Evolutionary conservation across 78 protist species (phyloP), one percentile per base, ranked within the genome.

Genomic region (Bodo saltans): DNA sequence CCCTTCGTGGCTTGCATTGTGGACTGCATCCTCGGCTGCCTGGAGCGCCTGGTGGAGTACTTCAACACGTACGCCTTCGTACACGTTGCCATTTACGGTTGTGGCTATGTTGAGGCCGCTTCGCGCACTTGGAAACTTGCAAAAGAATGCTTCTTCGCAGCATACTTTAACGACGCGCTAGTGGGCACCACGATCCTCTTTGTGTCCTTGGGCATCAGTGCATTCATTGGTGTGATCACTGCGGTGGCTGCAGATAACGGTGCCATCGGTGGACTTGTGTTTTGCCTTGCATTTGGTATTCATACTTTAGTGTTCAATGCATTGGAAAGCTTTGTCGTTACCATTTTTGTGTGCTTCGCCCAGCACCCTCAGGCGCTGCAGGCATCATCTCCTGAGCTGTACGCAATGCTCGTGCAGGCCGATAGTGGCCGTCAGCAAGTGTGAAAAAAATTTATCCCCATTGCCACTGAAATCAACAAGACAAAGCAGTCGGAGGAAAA

Each of bases 41-140:
- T 92, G 52, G 87, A 86, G 70, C 30, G 37, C 0, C 68, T 92
- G n/a, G 34, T 86, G 21, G 39, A 42, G 8, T 87, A 83, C 81
- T 88, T 87, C 81, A 92, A 92, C 81, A 76, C 72, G 68, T 89
- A 88, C 52, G 92, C 90, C 33, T 93, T 60, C 87, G 52, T 29
- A 1, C 85, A 89, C 52, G 87, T 92, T 17, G 94, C 94, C n/a
- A 88, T 91, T 79, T 92, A 92, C 73, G 96, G 96, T 26, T 82
- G 85, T 74, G 34, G 84, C 23, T 91, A 85, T 74, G 52, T 86
- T 39, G 76, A 67, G 28, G 88, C 92, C 25, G 89, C 95, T 23
- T 68, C 47, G 27, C 85, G 72, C 34, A 90, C 95, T 12, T 81
- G 83, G 33, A 83, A 60, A 39, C 37, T 93, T n/a, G 75, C 92